These are phyloP conservation scores for Plasmodium berghei DNA, from an alignment of 169 alveolate genomes.

Conservation along the genomic window DNA sequence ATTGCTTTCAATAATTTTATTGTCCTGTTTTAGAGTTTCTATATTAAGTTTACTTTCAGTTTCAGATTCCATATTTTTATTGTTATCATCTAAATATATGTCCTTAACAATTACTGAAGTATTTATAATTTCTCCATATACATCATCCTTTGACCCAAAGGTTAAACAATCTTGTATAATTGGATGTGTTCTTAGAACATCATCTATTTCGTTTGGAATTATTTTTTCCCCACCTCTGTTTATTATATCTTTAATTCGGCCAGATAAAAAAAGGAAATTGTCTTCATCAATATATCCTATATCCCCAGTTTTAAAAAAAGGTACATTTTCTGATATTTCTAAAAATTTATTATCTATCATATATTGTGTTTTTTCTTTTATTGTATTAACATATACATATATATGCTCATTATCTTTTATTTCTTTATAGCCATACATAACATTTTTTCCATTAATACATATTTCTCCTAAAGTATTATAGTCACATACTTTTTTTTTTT, in stretches of 20 bases:
- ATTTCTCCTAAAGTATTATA: slow-evolving; percentile 67
- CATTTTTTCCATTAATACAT: slow-evolving; percentile 57
- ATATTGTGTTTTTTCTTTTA: slow-evolving; percentile 24
- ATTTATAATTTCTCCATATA: slow-evolving; percentile 61
- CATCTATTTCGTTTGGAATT: slow-evolving; percentile 64
- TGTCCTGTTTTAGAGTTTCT: neutral
- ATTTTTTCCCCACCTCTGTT: slow-evolving; percentile 75
- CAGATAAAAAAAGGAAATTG: slow-evolving; percentile 55
- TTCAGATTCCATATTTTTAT: neutral
- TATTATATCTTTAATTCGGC: slow-evolving; percentile 65
- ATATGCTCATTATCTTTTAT: slow-evolving; percentile 54
- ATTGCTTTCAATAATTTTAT: neutral
- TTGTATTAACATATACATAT: slow-evolving; percentile 43
- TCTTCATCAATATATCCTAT: slow-evolving; percentile 65
- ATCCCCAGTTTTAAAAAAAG: slow-evolving; percentile 75
- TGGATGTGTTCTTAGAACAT: slow-evolving; percentile 26
- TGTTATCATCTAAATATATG: neutral
- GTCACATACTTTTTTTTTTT: slow-evolving; percentile 37
- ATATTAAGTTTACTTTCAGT: neutral
- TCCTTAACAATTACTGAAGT: slow-evolving; percentile 34
- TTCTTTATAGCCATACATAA: slow-evolving; percentile 72
- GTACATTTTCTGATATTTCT: slow-evolving; percentile 16
- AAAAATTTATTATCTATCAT: slow-evolving; percentile 43
- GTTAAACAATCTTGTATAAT: slow-evolving; percentile 42
- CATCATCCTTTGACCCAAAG: slow-evolving; percentile 29